These are phyloP conservation scores for Saccharomycopsis sp. DNA, from an alignment of 805 yeast species.

Conservation along the genomic window DNA sequence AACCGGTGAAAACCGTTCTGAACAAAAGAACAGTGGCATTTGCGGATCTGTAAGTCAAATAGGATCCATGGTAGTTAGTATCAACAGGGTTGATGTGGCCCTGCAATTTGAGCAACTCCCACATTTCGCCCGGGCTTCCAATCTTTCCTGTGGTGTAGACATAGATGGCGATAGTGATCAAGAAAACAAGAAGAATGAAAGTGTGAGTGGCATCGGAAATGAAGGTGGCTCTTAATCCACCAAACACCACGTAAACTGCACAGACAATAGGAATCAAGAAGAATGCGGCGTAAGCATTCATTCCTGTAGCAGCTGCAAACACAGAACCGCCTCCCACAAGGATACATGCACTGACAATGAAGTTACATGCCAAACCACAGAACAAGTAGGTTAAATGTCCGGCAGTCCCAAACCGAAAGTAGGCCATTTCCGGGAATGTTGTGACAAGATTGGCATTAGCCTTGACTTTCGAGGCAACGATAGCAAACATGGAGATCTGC, in stretches of 20 bases:
- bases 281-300: constrained; percentile 39
- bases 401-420: constrained; percentile 34
- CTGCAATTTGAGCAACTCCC: constrained; percentile 34
- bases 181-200: constrained; percentile 35
- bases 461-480: constrained; percentile 32
- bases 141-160: constrained; percentile 29
- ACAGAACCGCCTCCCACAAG: constrained; percentile 41
- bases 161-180: constrained; percentile 33
- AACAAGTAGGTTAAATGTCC: constrained; percentile 34
- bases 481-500: constrained; percentile 32
- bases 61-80: constrained; percentile 31
- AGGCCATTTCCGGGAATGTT: constrained; percentile 38
- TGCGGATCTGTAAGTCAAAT: constrained; percentile 32
- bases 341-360: constrained; percentile 35
- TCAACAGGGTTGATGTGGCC: constrained; percentile 30
- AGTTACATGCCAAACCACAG: constrained; percentile 36
- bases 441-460: constrained; percentile 33
- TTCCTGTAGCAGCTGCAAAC: constrained; percentile 36
- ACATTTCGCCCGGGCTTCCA: constrained; percentile 40
- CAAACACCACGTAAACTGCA: constrained; percentile 42
- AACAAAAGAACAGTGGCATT: constrained; percentile 28
- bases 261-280: constrained; percentile 43
- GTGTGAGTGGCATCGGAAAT: constrained; percentile 47
- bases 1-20: constrained; percentile 32
- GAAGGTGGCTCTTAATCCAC: constrained; percentile 48